Evolutionary conservation across 2,329 filamentous ascomycete genomes (phyloP).

Genomic region (Cercospora sojina): DNA sequence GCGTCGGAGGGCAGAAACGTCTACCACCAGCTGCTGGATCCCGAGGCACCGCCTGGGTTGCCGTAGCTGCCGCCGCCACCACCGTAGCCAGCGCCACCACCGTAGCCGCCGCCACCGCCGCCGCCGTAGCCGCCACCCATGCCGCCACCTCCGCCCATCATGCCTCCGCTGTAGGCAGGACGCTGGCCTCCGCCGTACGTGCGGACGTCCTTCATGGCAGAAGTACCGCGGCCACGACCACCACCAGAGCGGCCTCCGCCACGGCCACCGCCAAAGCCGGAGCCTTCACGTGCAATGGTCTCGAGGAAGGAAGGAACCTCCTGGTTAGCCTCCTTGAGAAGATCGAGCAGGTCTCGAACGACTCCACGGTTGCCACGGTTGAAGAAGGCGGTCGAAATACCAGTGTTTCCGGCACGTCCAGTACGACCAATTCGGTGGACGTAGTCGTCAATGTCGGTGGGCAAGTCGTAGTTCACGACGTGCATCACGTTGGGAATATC

Average conservation of each 20-base stretch:
- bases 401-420: conserved; percentile 97
- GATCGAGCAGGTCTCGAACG: conserved; percentile 92
- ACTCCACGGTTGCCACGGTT: conserved; percentile 99
- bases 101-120: conserved; percentile 54
- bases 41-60: conserved; percentile 28
- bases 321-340: conserved; percentile 98
- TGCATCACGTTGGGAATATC: conserved; percentile 97
- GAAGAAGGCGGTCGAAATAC: conserved; percentile 98
- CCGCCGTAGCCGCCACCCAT: conserved; percentile 53
- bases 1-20: conserved; percentile 11
- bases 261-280: conserved; percentile 69
- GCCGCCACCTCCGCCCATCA: conserved; percentile 48
- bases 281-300: conserved; percentile 92
- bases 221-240: conserved; percentile 68
- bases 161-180: conserved; percentile 63
- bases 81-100: conserved; percentile 54
- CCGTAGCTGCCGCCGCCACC: conserved; percentile 46
- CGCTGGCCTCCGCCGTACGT: conserved; percentile 47
- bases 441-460: conserved; percentile 97
- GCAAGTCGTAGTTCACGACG: conserved; percentile 99
- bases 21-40: conserved; percentile 32
- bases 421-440: conserved; percentile 99
- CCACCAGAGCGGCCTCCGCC: conserved; percentile 61
- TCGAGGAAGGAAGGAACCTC: conserved; percentile 93
- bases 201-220: conserved; percentile 84